Evolutionary conservation across 83 land plant species (phyloP).

Genomic region (Diphasiastrum complanatum): DNA sequence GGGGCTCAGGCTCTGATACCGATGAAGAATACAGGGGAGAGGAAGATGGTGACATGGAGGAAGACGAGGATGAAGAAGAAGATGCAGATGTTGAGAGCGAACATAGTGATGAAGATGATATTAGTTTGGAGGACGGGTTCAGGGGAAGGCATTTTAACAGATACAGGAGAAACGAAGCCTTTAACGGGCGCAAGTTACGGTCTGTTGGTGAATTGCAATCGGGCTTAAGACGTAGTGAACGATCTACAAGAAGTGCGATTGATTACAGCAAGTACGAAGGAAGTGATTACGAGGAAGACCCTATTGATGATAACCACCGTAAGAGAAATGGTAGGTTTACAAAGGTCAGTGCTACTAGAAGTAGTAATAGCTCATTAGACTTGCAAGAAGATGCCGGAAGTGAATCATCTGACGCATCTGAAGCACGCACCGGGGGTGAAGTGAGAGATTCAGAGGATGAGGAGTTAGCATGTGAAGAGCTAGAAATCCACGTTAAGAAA

Average conservation of each 20-base stretch:
- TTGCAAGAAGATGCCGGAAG: too few species aligned
- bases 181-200: not conserved
- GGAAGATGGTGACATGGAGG: constrained; percentile 20
- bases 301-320: too few species aligned
- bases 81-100: constrained; percentile 18
- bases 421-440: too few species aligned
- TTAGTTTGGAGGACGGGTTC: constrained; percentile 3
- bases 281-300: constrained; percentile 18
- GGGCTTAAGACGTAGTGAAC: constrained; percentile 22
- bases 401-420: too few species aligned
- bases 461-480: too few species aligned
- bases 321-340: not conserved
- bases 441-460: too few species aligned
- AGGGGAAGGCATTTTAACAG: not conserved
- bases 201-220: not conserved
- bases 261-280: constrained; percentile 17
- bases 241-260: constrained; percentile 20
- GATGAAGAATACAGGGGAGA: constrained; percentile 20
- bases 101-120: constrained; percentile 23
- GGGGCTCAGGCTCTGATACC: constrained; percentile 7
- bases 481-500: too few species aligned
- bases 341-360: constrained; percentile 1
- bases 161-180: not conserved
- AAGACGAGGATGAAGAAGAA: constrained; percentile 18
- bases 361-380: too few species aligned